Evolutionary conservation across 441 rosid species (phyloP).

Genomic region (Francoa sonchifolia): DNA sequence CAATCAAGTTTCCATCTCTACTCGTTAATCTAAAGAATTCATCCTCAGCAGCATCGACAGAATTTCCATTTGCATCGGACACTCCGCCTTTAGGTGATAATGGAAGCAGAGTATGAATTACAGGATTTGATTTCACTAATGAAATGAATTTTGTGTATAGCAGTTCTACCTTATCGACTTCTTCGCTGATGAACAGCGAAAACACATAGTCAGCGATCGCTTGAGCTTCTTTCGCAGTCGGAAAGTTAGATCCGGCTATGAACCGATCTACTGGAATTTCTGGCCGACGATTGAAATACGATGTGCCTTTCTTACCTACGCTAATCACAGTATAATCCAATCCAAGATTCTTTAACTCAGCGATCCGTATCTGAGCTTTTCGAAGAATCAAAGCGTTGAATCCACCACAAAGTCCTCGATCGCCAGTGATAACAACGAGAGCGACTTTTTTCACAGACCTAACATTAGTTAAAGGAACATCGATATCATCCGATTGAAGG

Average conservation of each 20-base stretch:
- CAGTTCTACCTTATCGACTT: constrained; percentile 73
- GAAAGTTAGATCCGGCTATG: constrained; percentile 35
- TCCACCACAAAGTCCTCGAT: constrained; percentile 84
- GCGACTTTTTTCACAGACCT: constrained; percentile 90
- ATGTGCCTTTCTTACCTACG: constrained; percentile 60
- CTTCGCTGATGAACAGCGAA: constrained; percentile 48
- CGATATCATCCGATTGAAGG: constrained; percentile 69
- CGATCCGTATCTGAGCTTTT: constrained; percentile 53
- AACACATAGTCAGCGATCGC: constrained; percentile 58
- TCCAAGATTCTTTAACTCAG: constrained; percentile 39
- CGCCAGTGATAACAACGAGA: constrained; percentile 72
- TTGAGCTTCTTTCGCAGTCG: constrained; percentile 61
- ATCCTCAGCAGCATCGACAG: constrained; percentile 84
- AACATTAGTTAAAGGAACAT: constrained; percentile 57
- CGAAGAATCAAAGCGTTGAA: constrained; percentile 49
- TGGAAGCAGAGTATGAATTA: constrained; percentile 71
- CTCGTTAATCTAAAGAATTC: constrained; percentile 65
- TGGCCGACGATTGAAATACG: constrained; percentile 48
- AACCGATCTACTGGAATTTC: constrained; percentile 28
- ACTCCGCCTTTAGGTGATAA: constrained; percentile 78
- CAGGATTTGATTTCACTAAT: constrained; percentile 79
- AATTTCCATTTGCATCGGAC: constrained; percentile 53
- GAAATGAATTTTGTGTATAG: constrained; percentile 85
- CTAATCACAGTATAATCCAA: constrained; percentile 44
- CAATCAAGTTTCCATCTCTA: constrained; percentile 47